Conservation (phyloP, 2,329 filamentous ascomycete genomes). For the Dissoconium aciculare region DNA sequence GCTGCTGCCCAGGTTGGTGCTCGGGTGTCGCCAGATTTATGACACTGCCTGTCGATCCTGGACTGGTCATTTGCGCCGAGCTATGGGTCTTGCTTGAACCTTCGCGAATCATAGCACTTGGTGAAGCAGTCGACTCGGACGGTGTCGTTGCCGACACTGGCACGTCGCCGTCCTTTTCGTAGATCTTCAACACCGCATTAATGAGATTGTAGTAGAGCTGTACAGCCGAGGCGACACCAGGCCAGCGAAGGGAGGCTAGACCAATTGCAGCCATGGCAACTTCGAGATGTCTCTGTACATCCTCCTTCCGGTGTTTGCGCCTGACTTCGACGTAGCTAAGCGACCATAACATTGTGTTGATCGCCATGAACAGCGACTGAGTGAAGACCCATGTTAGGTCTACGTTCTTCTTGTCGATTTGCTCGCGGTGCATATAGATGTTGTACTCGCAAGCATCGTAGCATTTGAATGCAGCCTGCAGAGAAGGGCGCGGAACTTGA, state of each 20-base stretch:
- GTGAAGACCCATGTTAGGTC: conserved; percentile 93
- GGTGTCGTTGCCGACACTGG: conserved; percentile 34
- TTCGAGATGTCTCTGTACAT: conserved; percentile 61
- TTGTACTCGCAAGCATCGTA: conserved; percentile 72
- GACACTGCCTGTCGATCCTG: conserved; percentile 3
- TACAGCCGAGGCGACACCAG: conserved; percentile 69
- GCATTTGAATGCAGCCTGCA: conserved; percentile 63
- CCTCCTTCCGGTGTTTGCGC: conserved; percentile 52
- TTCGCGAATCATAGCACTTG: conserved; percentile 26
- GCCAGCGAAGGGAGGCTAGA: conserved; percentile 76
- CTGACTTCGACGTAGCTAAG: conserved; percentile 78
- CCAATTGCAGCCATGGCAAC: conserved; percentile 65
- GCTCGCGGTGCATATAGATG: conserved; percentile 63
- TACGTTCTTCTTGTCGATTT: conserved; percentile 59
- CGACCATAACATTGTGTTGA: conserved; percentile 85
- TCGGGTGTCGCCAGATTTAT: conserved; percentile 12
- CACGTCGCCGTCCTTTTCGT: conserved; percentile 46
- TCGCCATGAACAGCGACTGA: conserved; percentile 73
- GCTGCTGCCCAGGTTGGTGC: too few relatives aligned
- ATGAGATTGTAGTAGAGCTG: conserved; percentile 79
- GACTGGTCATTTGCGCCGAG: conserved; percentile 21
- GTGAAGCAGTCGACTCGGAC: conserved; percentile 29
- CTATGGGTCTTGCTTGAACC: conserved; percentile 29
- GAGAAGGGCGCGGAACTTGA: conserved; percentile 72
- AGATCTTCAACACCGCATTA: conserved; percentile 74